Percentiles rank a stretch among this genome's conserved stretches.
phyloP scores from a whole-genome alignment of 345 rosid species.

The Hevea brasiliensis region DNA sequence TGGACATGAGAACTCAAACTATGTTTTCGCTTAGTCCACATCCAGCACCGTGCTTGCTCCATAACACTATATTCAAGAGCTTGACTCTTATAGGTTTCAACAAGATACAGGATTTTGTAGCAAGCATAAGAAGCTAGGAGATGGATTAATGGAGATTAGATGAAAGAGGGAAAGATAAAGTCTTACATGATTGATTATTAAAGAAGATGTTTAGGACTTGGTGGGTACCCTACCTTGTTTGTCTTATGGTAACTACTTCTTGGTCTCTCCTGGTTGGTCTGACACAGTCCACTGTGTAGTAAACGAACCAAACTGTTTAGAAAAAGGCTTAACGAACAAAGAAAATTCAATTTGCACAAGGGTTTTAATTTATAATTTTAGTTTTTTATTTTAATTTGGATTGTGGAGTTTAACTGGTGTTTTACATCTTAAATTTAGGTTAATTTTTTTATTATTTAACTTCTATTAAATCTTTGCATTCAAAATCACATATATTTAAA shows the following conservation, averaged over 20 bases:
- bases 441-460: too few relatives aligned
- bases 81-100: too few relatives aligned
- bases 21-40: constrained; percentile 48
- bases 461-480: too few relatives aligned
- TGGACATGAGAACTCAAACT: constrained; percentile 41
- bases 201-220: constrained; percentile 4
- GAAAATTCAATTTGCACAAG: too few relatives aligned
- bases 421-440: too few relatives aligned
- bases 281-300: constrained; percentile 13
- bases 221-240: constrained; percentile 44
- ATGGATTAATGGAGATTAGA: background rate
- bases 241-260: constrained; percentile 28
- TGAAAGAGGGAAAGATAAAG: background rate
- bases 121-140: background rate
- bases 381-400: too few relatives aligned
- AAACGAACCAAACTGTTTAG: background rate
- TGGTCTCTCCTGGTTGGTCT: constrained; percentile 24
- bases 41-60: constrained; percentile 51
- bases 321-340: too few relatives aligned
- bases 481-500: too few relatives aligned
- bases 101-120: background rate
- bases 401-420: too few relatives aligned
- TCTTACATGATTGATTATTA: constrained; percentile 22
- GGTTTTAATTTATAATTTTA: too few relatives aligned
- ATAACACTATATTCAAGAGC: constrained; percentile 10